A percentile compares a stretch with the other conserved stretches of the same genome.
These are phyloP conservation scores for Aspergillus puulaauensis DNA, from an alignment of 2,329 filamentous ascomycete genomes.

Conservation along the genomic window DNA sequence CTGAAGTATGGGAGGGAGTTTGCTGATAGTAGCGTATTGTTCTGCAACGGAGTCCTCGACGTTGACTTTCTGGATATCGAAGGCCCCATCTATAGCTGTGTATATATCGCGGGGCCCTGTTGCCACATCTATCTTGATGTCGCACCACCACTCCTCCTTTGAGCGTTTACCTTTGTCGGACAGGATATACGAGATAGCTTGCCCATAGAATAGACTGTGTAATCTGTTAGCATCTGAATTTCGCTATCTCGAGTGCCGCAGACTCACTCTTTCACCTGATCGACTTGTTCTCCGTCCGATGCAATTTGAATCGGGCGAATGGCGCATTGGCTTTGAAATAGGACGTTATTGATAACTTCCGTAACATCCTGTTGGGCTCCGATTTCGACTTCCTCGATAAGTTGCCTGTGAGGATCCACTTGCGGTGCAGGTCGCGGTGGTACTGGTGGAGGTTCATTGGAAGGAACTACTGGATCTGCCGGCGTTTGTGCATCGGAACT, in stretches of 20 bases:
- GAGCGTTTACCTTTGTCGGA: slow-evolving; percentile 46
- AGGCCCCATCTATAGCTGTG: slow-evolving; percentile 79
- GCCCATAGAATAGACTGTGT: slow-evolving; percentile 51
- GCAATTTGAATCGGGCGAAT: slow-evolving; percentile 70
- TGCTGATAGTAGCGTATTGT: slow-evolving; percentile 70
- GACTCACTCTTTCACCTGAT: slow-evolving; percentile 67
- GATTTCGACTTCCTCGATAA: slow-evolving; percentile 54
- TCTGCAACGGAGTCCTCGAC: slow-evolving; percentile 60
- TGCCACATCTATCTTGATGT: slow-evolving; percentile 62
- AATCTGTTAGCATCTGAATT: not conserved
- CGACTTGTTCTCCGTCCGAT: slow-evolving; percentile 72
- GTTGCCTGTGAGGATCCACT: slow-evolving; percentile 33
- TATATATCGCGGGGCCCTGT: slow-evolving; percentile 68
- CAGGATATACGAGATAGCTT: slow-evolving; percentile 47
- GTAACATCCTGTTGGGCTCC: slow-evolving; percentile 89
- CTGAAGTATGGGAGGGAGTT: slow-evolving; percentile 81
- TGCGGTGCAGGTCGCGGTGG: slow-evolving; percentile 52
- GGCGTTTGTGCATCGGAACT: slow-evolving; percentile 7
- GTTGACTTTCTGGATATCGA: slow-evolving; percentile 74
- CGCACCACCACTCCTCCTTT: slow-evolving; percentile 60
- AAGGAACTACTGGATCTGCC: slow-evolving; percentile 30
- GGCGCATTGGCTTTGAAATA: slow-evolving; percentile 86
- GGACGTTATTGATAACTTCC: slow-evolving; percentile 89
- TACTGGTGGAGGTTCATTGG: slow-evolving; percentile 57
- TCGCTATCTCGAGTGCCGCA: not conserved